Evolutionary conservation across 1,139 yeast genomes (phyloP).

Genomic region (Diutina scorzettiae): DNA sequence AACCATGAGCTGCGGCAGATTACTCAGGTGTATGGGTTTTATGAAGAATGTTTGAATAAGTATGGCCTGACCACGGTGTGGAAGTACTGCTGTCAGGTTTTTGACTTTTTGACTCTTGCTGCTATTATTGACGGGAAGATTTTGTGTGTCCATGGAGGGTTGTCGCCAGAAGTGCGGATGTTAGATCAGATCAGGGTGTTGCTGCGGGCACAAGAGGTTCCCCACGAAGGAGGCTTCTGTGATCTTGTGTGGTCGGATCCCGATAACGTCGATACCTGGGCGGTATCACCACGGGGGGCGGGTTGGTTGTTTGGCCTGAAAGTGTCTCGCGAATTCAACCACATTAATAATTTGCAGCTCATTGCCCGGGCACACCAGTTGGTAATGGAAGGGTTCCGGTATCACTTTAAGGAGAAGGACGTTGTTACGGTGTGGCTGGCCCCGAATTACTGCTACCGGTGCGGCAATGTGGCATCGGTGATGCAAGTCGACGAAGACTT

Average conservation of each 20-base stretch:
- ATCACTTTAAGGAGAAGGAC: constrained; percentile 24
- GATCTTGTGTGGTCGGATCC: constrained; percentile 7
- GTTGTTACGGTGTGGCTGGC: constrained; percentile 14
- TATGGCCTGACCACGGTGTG: constrained; percentile 96
- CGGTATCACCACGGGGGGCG: constrained; percentile 95
- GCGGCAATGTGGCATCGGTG: constrained; percentile 97
- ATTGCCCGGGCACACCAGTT: constrained; percentile 97
- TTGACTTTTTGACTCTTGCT: constrained; percentile 84
- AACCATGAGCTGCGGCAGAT: constrained; percentile 93
- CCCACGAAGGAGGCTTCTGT: constrained; percentile 7
- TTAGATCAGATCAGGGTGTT: constrained; percentile 7
- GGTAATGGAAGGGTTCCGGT: constrained; percentile 78
- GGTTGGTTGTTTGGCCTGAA: constrained; percentile 63
- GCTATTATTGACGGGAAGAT: constrained; percentile 92
- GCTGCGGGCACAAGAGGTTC: constrained; percentile 7
- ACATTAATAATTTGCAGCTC: constrained; percentile 70
- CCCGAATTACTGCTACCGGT: constrained; percentile 57
- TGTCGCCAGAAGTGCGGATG: constrained; percentile 7
- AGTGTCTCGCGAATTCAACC: constrained; percentile 61
- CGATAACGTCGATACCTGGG: constrained; percentile 81
- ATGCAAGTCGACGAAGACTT: constrained; percentile 88
- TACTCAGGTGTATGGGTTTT: constrained; percentile 91
- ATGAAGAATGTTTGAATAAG: constrained; percentile 81
- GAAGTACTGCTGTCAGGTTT: constrained; percentile 95
- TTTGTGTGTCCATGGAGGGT: constrained; percentile 89